phyloP scores from a whole-genome alignment of 2,329 filamentous ascomycete species.

The Fusarium nisikadoi region DNA sequence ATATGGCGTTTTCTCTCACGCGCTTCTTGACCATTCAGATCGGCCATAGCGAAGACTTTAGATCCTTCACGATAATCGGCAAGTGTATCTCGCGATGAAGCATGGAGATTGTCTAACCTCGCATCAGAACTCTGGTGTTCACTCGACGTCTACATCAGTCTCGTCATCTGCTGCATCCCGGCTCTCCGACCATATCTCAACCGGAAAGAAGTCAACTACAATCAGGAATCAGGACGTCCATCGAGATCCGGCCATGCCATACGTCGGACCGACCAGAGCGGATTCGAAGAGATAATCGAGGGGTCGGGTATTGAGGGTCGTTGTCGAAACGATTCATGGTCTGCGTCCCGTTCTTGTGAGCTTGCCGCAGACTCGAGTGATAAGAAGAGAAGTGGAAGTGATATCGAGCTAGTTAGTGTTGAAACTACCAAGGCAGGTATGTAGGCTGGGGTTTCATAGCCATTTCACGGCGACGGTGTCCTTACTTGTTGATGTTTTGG shows the following conservation, averaged over 20 bases:
- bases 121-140: constrained; percentile 30
- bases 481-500: too few relatives aligned
- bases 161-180: constrained; percentile 35
- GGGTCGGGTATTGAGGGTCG: background rate
- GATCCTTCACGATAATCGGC: constrained; percentile 30
- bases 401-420: background rate
- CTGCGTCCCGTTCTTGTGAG: background rate
- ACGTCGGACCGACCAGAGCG: background rate
- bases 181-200: constrained; percentile 35
- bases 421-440: accelerated
- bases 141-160: constrained; percentile 29
- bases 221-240: background rate
- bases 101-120: accelerated
- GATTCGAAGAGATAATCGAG: constrained; percentile 30
- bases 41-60: background rate
- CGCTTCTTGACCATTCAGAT: constrained; percentile 28
- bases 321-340: background rate
- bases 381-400: constrained; percentile 17
- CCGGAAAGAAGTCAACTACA: constrained; percentile 5
- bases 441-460: accelerated
- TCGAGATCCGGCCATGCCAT: background rate
- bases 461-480: too few relatives aligned
- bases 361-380: background rate
- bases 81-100: accelerated
- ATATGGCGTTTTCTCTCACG: constrained; percentile 34